A percentile compares a stretch with the other conserved stretches of the same genome.
Conservation (phyloP, 1,284 basidiomycete genomes). For the Ceratobasidium sp. region DNA sequence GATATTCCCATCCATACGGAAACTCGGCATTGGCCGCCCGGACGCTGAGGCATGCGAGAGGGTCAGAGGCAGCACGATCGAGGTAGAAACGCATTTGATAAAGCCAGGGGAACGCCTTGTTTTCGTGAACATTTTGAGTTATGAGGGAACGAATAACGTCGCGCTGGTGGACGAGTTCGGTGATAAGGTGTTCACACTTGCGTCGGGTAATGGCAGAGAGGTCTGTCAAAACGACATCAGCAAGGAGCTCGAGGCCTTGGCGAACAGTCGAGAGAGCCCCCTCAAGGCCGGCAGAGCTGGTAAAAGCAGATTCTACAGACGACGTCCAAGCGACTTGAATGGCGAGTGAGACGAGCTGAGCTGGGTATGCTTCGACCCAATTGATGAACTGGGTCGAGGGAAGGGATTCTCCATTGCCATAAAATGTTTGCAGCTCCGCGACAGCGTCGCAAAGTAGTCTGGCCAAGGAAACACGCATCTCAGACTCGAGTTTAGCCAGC, state of each 20-base stretch:
- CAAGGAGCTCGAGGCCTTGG: constrained; percentile 89
- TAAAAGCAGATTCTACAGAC: constrained; percentile 79
- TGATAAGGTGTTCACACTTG: constrained; percentile 99
- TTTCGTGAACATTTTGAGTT: constrained; percentile 67
- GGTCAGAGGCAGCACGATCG: constrained; percentile 71
- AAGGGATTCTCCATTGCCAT: constrained; percentile 66
- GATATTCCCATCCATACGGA: constrained; percentile 98
- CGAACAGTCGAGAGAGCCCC: constrained; percentile 77
- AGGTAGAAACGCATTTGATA: constrained; percentile 99
- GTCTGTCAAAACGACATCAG: constrained; percentile 93
- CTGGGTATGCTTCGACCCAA: constrained; percentile 94
- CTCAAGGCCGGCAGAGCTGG: constrained; percentile 63
- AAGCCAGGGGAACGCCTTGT: constrained; percentile 88
- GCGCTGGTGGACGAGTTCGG: constrained; percentile 96
- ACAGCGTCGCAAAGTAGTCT: constrained; percentile 80
- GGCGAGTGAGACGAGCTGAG: constrained; percentile 94
- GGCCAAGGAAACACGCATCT: constrained; percentile 94
- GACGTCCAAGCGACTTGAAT: constrained; percentile 94
- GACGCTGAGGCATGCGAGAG: constrained; percentile 79
- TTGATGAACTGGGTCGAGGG: constrained; percentile 71
- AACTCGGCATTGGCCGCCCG: constrained; percentile 92
- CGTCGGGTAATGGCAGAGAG: constrained; percentile 87
- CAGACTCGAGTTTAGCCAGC: constrained; percentile 90
- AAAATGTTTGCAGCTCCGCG: constrained; percentile 81
- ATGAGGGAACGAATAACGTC: constrained; percentile 90